Conservation (phyloP, 2,329 filamentous ascomycete species). For the Trichoderma cornu-damae region DNA sequence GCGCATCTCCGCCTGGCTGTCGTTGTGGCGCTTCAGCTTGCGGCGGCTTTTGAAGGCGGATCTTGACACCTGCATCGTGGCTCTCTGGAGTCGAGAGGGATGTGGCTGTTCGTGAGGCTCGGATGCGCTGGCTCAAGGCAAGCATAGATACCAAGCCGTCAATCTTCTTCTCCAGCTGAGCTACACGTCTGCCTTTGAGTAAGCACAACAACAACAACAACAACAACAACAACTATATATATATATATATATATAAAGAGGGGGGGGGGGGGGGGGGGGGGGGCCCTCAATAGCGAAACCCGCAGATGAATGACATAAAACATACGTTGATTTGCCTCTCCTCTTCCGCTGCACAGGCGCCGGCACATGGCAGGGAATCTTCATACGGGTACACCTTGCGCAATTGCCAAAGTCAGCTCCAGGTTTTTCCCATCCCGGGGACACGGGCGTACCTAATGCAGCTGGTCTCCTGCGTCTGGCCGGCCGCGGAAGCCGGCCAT, state of each 20-base stretch:
- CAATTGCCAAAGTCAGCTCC: neutral
- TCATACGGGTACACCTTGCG: slow-evolving; percentile 33
- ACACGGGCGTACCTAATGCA: slow-evolving; percentile 27
- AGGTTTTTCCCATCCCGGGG: no score
- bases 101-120: slow-evolving; percentile 18
- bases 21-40: neutral
- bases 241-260: no score
- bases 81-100: slow-evolving; percentile 21
- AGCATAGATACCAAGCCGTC: slow-evolving; percentile 38
- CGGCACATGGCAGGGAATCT: slow-evolving; percentile 32
- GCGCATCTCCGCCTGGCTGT: neutral
- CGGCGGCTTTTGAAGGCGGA: neutral
- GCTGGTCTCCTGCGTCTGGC: slow-evolving; percentile 20
- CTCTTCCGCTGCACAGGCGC: slow-evolving; percentile 32
- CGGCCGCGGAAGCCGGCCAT: slow-evolving; percentile 27
- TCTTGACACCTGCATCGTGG: neutral
- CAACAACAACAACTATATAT: no score
- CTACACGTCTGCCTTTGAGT: slow-evolving; percentile 30
- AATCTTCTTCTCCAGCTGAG: slow-evolving; percentile 37
- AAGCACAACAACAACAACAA: neutral
- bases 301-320: neutral
- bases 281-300: no score
- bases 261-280: no score
- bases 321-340: slow-evolving; percentile 36
- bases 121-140: slow-evolving; percentile 29